These are phyloP conservation scores for Geranomyces michiganensis DNA, from an alignment of 192 early-diverging fungal genomes.

Conservation along the genomic window DNA sequence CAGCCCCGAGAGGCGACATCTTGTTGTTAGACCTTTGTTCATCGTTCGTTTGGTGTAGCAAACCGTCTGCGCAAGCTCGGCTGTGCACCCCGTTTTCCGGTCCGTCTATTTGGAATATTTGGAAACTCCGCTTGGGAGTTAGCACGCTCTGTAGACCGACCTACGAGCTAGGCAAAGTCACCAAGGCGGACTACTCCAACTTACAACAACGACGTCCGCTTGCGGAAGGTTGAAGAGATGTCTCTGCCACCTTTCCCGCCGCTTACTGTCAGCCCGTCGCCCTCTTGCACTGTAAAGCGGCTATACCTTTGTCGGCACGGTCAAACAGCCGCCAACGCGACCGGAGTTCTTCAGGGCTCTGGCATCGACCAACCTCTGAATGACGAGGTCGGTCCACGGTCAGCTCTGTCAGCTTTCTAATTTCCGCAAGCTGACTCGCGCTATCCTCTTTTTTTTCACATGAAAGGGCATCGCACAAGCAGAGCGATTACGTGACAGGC, in stretches of 20 bases:
- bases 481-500: slow-evolving; percentile 29
- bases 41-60: no score
- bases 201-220: no score
- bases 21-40: no score
- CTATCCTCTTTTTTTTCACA: no score
- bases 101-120: neutral
- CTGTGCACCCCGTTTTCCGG: neutral
- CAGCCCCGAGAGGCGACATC: no score
- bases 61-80: neutral
- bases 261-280: slow-evolving; percentile 18
- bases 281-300: slow-evolving; percentile 44
- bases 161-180: no score
- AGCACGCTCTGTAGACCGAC: no score
- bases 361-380: slow-evolving; percentile 51
- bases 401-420: slow-evolving; percentile 12
- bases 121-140: no score
- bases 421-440: neutral
- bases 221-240: no score
- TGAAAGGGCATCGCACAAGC: slow-evolving; percentile 43
- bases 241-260: slow-evolving; percentile 22
- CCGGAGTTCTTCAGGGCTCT: slow-evolving; percentile 50
- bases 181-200: no score
- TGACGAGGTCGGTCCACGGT: slow-evolving; percentile 14
- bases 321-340: slow-evolving; percentile 53
- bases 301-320: slow-evolving; percentile 57